Evolutionary conservation across 148 eudicot genomes (phyloP).

Genomic region (Rhododendron mucronatum): DNA sequence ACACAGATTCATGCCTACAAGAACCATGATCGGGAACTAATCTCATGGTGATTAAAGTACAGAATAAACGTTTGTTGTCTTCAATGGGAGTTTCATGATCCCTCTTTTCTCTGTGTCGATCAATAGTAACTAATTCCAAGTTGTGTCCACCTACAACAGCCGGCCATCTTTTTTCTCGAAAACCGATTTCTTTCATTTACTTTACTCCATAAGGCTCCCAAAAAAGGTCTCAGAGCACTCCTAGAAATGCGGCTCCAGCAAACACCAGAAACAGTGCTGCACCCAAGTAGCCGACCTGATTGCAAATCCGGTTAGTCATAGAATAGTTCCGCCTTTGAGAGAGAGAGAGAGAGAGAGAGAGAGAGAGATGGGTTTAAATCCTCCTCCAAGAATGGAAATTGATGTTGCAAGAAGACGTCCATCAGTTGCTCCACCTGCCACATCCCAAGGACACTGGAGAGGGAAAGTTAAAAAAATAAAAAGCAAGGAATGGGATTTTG

Average conservation of each 20-base stretch:
- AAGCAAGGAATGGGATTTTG: too few relatives aligned
- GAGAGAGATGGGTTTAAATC: slow-evolving; percentile 49
- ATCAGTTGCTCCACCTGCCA: slow-evolving; percentile 85
- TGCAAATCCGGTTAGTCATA: slow-evolving; percentile 3
- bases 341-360: not conserved
- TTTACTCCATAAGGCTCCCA: not conserved
- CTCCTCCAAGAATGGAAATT: slow-evolving; percentile 58
- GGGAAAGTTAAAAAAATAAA: too few relatives aligned
- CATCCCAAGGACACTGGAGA: slow-evolving; percentile 46
- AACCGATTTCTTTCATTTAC: not conserved
- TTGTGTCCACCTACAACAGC: not conserved
- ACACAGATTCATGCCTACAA: too few relatives aligned
- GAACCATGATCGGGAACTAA: too few relatives aligned
- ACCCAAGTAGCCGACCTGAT: slow-evolving; percentile 88
- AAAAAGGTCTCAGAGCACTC: slow-evolving; percentile 49
- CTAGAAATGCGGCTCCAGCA: slow-evolving; percentile 83
- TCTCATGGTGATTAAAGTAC: too few relatives aligned
- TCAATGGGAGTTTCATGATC: too few relatives aligned
- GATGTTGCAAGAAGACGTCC: slow-evolving; percentile 74
- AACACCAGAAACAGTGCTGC: slow-evolving; percentile 73
- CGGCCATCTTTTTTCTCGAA: not conserved
- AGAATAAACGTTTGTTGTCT: too few relatives aligned
- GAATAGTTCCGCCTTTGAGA: not conserved
- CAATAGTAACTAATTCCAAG: not conserved
- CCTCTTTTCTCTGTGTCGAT: too few relatives aligned